Evolutionary conservation across 768 basidiomycete species (phyloP), one percentile per base, ranked within the genome.

Genomic region (Calocera viscosa): DNA sequence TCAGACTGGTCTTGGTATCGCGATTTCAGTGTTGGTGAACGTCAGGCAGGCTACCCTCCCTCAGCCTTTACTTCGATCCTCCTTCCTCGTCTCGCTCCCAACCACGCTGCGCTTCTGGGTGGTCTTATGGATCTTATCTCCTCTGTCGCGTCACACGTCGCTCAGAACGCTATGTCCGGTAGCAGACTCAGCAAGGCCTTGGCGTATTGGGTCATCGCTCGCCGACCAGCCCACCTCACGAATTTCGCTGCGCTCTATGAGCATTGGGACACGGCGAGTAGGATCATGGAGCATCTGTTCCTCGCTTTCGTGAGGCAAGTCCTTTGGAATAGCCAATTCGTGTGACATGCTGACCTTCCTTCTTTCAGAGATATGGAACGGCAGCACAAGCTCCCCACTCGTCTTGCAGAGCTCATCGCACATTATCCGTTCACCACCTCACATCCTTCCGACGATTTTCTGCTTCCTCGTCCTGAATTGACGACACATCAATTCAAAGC

Each of bases 271-370:
- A 79, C 80, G 32, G 82, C 83, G 10, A 90, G 88, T 33, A 79
- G 88, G 24, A 82, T 87, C 43, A 72, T 91, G 64, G 90, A 91
- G 70, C 90, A 91, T 76, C 67, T 91, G 8, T 89, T 91, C 76
- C 78, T 91, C 66, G 81, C 86, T 19, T 80, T 82, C 66, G 83
- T 91, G 66, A 82, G 90, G 90, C 89, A 66, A 66, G 79, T 70
- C 63, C 8, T 28, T 63, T 49, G 33, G 65, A 22, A 33, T 22
- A 1, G 32, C 63, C 28, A 8, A 41, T 39, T 64, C 24, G 7
- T 17, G 7, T 16, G 0, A 30, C 24, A 28, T 35, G 19, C 34
- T 47, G 17, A 35, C 38, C 16, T 22, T 64, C 19, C 24, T 66
- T 53, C 17, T 32, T 60, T 19, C n/a, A 60, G 14, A 40, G 19